Percentiles rank a stretch among this genome's conserved stretches.
These are phyloP conservation scores for Cercospora janseana DNA, from an alignment of 2,329 filamentous ascomycete genomes.

Conservation along the genomic window DNA sequence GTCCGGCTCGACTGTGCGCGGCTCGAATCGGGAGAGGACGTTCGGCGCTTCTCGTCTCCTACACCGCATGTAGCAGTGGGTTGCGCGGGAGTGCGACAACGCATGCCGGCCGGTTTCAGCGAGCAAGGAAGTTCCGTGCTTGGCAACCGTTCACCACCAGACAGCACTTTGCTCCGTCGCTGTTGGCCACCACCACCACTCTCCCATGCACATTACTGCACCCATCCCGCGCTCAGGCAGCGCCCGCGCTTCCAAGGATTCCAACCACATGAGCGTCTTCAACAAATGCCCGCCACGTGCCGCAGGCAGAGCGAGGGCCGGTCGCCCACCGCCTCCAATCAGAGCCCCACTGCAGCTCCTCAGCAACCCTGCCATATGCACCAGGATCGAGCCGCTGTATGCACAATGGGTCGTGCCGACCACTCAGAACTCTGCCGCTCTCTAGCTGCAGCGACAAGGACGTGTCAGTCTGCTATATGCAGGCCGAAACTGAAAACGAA, in stretches of 20 bases:
- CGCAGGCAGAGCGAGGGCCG: constrained; percentile 1
- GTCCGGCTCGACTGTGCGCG: not conserved
- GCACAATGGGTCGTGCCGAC: constrained; percentile 24
- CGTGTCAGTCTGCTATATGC: constrained; percentile 35
- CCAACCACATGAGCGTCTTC: constrained; percentile 11
- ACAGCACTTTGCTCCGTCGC: too few species aligned
- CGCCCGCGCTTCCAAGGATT: constrained; percentile 6
- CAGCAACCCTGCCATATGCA: not conserved
- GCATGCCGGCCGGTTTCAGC: too few species aligned
- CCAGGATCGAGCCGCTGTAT: constrained; percentile 10
- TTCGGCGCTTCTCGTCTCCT: constrained; percentile 8
- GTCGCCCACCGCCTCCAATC: constrained; percentile 10
- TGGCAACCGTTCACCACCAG: too few species aligned
- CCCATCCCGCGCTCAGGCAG: not conserved
- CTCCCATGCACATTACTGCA: too few species aligned
- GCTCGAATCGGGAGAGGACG: not conserved
- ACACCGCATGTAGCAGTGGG: constrained; percentile 15
- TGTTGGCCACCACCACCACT: too few species aligned
- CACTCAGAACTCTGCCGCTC: constrained; percentile 21
- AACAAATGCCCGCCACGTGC: constrained; percentile 4
- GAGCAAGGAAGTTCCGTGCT: too few species aligned
- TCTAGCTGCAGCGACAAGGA: constrained; percentile 30
- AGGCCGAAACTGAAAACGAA: constrained; percentile 22
- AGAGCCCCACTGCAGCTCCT: constrained; percentile 8
- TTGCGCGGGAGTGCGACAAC: too few species aligned